Evolutionary conservation across 2,329 filamentous ascomycete genomes (phyloP), one percentile per base, ranked within the genome.

Genomic region (Neonectria faginata): DNA sequence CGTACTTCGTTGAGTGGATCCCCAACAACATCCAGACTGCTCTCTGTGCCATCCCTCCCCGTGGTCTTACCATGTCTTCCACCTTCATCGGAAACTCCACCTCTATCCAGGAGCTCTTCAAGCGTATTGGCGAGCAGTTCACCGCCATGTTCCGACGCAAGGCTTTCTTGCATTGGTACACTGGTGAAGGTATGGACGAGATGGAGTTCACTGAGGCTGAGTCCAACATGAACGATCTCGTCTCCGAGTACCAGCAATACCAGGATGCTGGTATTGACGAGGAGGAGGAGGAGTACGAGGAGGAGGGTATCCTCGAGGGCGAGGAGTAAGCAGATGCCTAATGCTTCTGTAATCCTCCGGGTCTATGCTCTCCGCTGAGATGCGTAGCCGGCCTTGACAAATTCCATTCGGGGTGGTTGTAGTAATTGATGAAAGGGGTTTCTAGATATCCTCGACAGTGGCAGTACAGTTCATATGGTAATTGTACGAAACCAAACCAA

Each of bases 91-190:
- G 96, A 80, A 99, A 99, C 91, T 97, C 94, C 71, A 99, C 96
- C 76, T 97, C 95, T 73, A 99, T 99, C 85, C 96, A 99, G 89
- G 96, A 99, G 88, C 92, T 99, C 77, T 99, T 99, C 92, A 98
- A 99, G 93, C 95, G 96, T 90, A 88, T 99, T 76, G 96, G 96
- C 80, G 96, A 99, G 84, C 96, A 99, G 87, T 99, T 99, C 90
- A 94, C 92, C 85, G 96, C 94, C 81, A 99, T 99, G 96, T 99
- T 99, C 92, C 90, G 96, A 86, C 94, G 96, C 86, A 99, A 98
- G 92, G 96, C 96, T 91, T 99, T 99, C 94, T 93, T 99, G 90
- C 96, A 98, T 88, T 99, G 96, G 96, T 99, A 99, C 87, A 99
- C 96, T 90, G 94, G 94, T 80, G 96, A 99, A 89, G 96, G 96